Conservation (phyloP, 495 filamentous ascomycete species). For the Apodospora peruviana region DNA sequence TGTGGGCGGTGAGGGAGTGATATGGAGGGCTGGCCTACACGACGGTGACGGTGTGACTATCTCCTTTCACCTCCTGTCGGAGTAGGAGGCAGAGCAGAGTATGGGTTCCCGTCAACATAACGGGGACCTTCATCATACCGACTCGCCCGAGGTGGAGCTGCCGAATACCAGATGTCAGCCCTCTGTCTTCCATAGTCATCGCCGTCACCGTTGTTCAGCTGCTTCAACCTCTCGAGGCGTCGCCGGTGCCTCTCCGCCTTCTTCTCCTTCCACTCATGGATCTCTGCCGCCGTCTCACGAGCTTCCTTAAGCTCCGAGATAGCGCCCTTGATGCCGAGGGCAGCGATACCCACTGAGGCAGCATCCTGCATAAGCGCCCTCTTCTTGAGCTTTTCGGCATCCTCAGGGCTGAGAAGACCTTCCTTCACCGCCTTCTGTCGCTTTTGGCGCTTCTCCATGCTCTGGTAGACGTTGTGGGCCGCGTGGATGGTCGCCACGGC, state of each 20-base stretch:
- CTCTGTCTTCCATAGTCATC: slow-evolving; percentile 28
- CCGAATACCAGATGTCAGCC: slow-evolving; percentile 33
- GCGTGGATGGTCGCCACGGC: slow-evolving; percentile 87
- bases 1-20: background rate
- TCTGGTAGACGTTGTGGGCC: slow-evolving; percentile 70
- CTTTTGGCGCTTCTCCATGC: slow-evolving; percentile 67
- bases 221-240: slow-evolving; percentile 32
- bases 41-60: background rate
- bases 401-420: slow-evolving; percentile 65
- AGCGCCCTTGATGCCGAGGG: slow-evolving; percentile 79
- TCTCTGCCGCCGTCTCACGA: slow-evolving; percentile 32
- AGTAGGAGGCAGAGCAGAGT: slow-evolving; percentile 39
- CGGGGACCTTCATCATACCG: slow-evolving; percentile 37
- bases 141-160: slow-evolving; percentile 27
- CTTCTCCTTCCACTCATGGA: slow-evolving; percentile 38
- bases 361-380: slow-evolving; percentile 72
- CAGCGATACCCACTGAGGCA: slow-evolving; percentile 75
- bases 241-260: slow-evolving; percentile 33
- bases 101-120: slow-evolving; percentile 50
- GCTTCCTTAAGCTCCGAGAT: slow-evolving; percentile 57
- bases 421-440: slow-evolving; percentile 65
- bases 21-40: slow-evolving; percentile 3
- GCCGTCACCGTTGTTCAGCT: slow-evolving; percentile 3
- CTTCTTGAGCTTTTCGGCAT: slow-evolving; percentile 67
- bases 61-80: slow-evolving; percentile 29